Conservation (phyloP, 495 filamentous ascomycete genomes). For the Penicillium cosmopolitanum region DNA sequence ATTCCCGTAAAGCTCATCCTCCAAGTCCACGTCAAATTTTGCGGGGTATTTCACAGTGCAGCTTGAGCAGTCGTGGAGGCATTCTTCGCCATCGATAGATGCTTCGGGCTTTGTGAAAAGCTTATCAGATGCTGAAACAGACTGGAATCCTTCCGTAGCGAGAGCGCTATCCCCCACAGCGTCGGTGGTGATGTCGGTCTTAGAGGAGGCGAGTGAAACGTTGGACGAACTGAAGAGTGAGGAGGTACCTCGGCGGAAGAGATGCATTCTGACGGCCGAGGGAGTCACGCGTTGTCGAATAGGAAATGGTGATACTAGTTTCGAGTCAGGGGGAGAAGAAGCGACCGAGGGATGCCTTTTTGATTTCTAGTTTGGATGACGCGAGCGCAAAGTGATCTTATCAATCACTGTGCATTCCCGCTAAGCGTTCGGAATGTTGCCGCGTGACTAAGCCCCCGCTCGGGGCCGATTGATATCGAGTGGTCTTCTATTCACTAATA, state of each 20-base stretch:
- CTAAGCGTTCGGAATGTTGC: constrained; percentile 24
- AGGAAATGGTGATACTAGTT: neutral
- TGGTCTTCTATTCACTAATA: constrained; percentile 13
- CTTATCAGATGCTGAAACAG: constrained; percentile 37
- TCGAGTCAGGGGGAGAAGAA: neutral
- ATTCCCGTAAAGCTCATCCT: constrained; percentile 80
- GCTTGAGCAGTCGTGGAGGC: constrained; percentile 83
- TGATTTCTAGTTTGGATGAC: constrained; percentile 4
- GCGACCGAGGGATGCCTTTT: neutral
- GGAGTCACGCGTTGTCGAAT: neutral
- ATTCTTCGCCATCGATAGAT: constrained; percentile 84
- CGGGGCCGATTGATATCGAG: constrained; percentile 14
- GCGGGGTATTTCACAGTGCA: constrained; percentile 80
- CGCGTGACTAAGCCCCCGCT: constrained; percentile 32
- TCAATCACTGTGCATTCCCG: constrained; percentile 36
- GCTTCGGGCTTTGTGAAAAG: constrained; percentile 61
- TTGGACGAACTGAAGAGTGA: constrained; percentile 42
- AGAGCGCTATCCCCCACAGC: constrained; percentile 27
- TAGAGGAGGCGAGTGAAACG: constrained; percentile 32
- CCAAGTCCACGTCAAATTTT: constrained; percentile 73
- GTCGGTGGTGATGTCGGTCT: constrained; percentile 29
- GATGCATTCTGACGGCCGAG: constrained; percentile 32
- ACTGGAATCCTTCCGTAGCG: constrained; percentile 43
- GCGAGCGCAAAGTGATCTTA: constrained; percentile 29
- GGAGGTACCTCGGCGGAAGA: constrained; percentile 40